phyloP scores from a whole-genome alignment of 2,329 filamentous ascomycete genomes.

The Pseudogymnoascus sp. region DNA sequence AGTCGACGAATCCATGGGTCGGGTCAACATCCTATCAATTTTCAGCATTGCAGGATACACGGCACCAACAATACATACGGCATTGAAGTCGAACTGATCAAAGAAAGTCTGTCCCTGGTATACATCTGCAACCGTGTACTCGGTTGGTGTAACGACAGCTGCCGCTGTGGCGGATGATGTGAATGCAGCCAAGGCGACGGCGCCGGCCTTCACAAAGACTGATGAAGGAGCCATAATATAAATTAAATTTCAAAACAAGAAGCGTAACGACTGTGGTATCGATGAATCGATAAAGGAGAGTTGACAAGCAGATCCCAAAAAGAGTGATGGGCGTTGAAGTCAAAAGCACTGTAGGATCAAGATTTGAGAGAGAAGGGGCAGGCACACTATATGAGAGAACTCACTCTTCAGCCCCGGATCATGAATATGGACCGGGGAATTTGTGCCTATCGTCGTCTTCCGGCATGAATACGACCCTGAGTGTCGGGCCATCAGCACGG shows the following conservation, averaged over 20 bases:
- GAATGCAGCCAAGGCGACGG: slow-evolving; percentile 17
- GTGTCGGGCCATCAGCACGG: not conserved
- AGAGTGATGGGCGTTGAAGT: slow-evolving; percentile 17
- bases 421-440: not conserved
- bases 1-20: slow-evolving; percentile 65
- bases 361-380: not conserved
- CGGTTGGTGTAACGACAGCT: slow-evolving; percentile 11
- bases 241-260: slow-evolving; percentile 13
- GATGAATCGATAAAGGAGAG: slow-evolving; percentile 21
- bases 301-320: slow-evolving; percentile 16
- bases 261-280: slow-evolving; percentile 16
- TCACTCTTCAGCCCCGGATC: not conserved
- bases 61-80: slow-evolving; percentile 18
- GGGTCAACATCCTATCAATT: slow-evolving; percentile 44
- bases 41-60: slow-evolving; percentile 3
- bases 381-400: not conserved
- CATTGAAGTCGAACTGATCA: slow-evolving; percentile 46
- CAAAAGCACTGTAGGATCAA: not conserved
- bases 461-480: not conserved
- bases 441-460: not conserved
- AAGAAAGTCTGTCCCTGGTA: slow-evolving; percentile 38
- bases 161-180: slow-evolving; percentile 1
- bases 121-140: slow-evolving; percentile 20
- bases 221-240: slow-evolving; percentile 13
- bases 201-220: slow-evolving; percentile 14